Conservation (phyloP, 2,329 filamentous ascomycete genomes). For the Xylaria sp. region DNA sequence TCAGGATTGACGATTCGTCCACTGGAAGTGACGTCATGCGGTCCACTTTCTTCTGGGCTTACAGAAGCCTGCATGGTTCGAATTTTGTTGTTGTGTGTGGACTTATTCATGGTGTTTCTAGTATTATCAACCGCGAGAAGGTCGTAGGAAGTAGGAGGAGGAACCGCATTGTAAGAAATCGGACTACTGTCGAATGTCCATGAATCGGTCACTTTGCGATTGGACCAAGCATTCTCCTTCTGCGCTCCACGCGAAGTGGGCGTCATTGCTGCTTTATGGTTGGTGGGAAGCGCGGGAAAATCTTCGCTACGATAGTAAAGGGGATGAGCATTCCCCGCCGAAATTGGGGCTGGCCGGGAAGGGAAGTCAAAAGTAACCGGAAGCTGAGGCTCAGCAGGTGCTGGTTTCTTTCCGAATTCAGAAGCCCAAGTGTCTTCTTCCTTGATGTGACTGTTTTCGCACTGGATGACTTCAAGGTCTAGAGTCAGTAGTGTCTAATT, state of each 20-base stretch:
- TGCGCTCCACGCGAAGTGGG: background rate
- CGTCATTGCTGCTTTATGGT: background rate
- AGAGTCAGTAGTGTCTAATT: background rate
- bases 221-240: slow-evolving; percentile 19
- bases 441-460: slow-evolving; percentile 25
- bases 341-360: slow-evolving; percentile 2
- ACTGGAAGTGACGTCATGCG: slow-evolving; percentile 4
- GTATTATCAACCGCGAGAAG: background rate
- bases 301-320: slow-evolving; percentile 31
- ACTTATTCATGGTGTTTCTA: background rate
- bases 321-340: slow-evolving; percentile 19
- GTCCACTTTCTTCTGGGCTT: background rate
- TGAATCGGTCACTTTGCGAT: background rate
- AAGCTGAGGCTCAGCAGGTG: background rate
- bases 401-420: background rate
- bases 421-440: slow-evolving; percentile 32
- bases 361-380: background rate
- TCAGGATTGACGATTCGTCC: slow-evolving; percentile 25
- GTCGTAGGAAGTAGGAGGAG: slow-evolving; percentile 27
- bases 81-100: slow-evolving; percentile 6
- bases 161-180: slow-evolving; percentile 21
- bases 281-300: slow-evolving; percentile 21
- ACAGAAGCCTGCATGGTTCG: background rate
- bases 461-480: slow-evolving; percentile 2
- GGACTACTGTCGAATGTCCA: background rate